A percentile compares a stretch with the other conserved stretches of the same genome.
Conservation (phyloP, 208 protist genomes). For the Trypanosoma rangeli region DNA sequence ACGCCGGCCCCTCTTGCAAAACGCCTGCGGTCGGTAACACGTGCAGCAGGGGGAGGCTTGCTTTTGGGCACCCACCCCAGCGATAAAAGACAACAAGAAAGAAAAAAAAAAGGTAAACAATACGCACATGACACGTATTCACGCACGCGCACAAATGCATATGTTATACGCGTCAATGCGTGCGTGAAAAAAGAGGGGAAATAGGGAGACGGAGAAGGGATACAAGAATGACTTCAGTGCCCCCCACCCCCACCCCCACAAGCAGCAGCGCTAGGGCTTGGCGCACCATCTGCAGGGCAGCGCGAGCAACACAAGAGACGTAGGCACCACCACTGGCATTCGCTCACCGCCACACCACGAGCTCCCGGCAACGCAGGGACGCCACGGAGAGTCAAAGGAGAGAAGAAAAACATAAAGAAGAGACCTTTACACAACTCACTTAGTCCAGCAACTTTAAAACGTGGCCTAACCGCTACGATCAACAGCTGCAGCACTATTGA, state of each 20-base stretch:
- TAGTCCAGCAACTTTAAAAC: too few species aligned
- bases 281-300: not conserved
- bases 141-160: conserved; percentile 12
- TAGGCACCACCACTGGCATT: not conserved
- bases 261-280: too few species aligned
- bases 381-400: not conserved
- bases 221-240: too few species aligned
- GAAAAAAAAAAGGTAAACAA: not conserved
- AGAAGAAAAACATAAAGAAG: not conserved
- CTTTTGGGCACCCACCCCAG: not conserved
- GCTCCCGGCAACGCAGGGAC: not conserved
- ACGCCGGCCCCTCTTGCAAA: not conserved
- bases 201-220: conserved; percentile 22
- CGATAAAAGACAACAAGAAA: conserved; percentile 2
- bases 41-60: not conserved
- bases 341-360: not conserved
- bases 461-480: not conserved
- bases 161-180: conserved; percentile 15
- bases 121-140: not conserved
- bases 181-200: conserved; percentile 10
- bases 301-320: not conserved
- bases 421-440: too few species aligned
- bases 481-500: not conserved
- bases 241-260: too few species aligned
- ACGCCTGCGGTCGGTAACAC: too few species aligned